These are phyloP conservation scores for Alternaria conjuncta DNA, from an alignment of 2,329 filamentous ascomycete species.

Conservation along the genomic window DNA sequence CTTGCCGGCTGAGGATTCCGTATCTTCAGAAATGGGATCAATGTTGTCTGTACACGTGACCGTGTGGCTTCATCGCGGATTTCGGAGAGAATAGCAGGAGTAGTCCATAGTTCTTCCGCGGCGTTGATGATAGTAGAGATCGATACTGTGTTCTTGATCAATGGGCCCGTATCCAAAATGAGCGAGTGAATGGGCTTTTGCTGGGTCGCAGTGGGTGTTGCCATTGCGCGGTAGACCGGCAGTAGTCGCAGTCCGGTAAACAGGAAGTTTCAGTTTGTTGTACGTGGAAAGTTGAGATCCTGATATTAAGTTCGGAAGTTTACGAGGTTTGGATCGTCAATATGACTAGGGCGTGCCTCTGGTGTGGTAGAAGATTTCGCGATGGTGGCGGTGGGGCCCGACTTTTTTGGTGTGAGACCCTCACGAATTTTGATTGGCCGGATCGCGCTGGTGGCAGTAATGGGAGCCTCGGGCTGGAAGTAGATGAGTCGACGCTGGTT, in stretches of 20 bases:
- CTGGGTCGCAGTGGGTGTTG: constrained; percentile 18
- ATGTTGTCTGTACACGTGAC: constrained; percentile 78
- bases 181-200: constrained; percentile 80
- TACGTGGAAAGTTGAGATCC: neutral
- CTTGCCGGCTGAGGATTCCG: constrained; percentile 77
- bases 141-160: constrained; percentile 90
- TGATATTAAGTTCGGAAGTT: neutral
- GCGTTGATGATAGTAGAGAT: constrained; percentile 81
- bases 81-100: constrained; percentile 84
- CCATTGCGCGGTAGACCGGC: neutral
- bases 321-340: neutral
- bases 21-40: constrained; percentile 83
- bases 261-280: neutral
- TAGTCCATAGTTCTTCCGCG: constrained; percentile 70
- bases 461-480: neutral
- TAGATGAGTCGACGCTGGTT: neutral
- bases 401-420: constrained; percentile 11
- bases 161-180: constrained; percentile 86
- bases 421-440: constrained; percentile 12
- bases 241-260: neutral
- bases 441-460: neutral
- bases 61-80: constrained; percentile 85
- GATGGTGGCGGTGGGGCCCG: constrained; percentile 25
- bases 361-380: constrained; percentile 21
- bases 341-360: constrained; percentile 1